Conservation (phyloP, 768 basidiomycete species). For the Russula griseocarnosa region DNA sequence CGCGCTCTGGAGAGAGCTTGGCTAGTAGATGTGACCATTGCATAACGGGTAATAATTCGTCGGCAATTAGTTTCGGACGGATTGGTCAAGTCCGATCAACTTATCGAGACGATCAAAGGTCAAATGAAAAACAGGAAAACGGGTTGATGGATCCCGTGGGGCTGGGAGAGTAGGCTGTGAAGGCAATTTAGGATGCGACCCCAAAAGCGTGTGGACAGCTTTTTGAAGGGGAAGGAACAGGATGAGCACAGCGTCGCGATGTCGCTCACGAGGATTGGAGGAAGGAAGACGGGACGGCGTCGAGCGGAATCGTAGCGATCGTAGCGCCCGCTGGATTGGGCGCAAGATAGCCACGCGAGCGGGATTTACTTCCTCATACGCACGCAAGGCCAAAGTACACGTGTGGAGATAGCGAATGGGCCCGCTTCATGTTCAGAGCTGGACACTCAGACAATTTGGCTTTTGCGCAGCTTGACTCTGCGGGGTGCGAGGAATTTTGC, state of each 20-base stretch:
- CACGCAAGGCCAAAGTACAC: neutral
- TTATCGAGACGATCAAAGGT: constrained; percentile 11
- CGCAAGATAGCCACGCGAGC: constrained; percentile 21
- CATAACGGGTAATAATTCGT: constrained; percentile 10
- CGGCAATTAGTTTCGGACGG: neutral
- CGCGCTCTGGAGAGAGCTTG: constrained; percentile 23
- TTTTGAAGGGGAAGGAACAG: constrained; percentile 7
- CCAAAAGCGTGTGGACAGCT: constrained; percentile 11
- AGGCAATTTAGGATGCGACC: constrained; percentile 19
- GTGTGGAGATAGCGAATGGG: neutral
- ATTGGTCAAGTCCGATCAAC: neutral
- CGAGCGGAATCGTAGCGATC: constrained; percentile 12
- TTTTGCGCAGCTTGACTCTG: neutral
- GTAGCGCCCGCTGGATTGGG: constrained; percentile 11
- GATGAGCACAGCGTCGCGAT: constrained; percentile 21
- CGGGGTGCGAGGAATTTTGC: too few relatives aligned
- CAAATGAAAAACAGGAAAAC: neutral
- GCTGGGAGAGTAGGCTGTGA: constrained; percentile 17
- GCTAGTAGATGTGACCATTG: constrained; percentile 12
- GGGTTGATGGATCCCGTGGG: neutral
- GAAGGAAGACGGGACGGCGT: neutral
- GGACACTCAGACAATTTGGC: neutral
- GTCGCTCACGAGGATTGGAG: neutral
- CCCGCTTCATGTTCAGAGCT: neutral
- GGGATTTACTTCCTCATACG: neutral